These are phyloP conservation scores for Castanospermum australe DNA, from an alignment of 306 rosid genomes.

Conservation along the genomic window DNA sequence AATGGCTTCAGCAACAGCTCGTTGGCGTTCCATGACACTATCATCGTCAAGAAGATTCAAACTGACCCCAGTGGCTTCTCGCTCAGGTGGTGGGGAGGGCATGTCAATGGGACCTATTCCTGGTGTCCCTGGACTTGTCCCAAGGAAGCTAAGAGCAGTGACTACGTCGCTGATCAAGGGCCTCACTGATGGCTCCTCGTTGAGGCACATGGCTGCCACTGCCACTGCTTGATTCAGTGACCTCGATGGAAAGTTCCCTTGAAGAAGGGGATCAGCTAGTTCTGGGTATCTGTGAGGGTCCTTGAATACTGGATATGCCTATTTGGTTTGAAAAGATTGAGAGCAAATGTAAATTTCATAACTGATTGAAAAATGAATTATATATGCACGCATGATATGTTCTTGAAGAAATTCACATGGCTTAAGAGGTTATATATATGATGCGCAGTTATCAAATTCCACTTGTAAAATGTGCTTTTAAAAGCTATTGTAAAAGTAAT, in stretches of 20 bases:
- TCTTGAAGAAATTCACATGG: neutral
- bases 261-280: conserved; percentile 68
- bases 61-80: neutral
- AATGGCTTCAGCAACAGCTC: conserved; percentile 84
- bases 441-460: neutral
- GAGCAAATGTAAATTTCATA: neutral
- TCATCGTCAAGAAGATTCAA: conserved; percentile 35
- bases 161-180: conserved; percentile 85
- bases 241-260: conserved; percentile 52
- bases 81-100: conserved; percentile 35
- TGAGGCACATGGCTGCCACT: conserved; percentile 93
- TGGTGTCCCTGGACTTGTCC: conserved; percentile 21
- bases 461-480: neutral
- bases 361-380: neutral
- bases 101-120: neutral
- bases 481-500: neutral
- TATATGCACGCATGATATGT: too few species aligned
- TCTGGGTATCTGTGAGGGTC: conserved; percentile 49
- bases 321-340: neutral
- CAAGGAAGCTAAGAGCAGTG: conserved; percentile 81
- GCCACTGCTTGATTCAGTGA: conserved; percentile 86
- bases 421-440: neutral
- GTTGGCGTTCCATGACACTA: conserved; percentile 47
- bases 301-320: conserved; percentile 79
- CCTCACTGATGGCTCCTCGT: conserved; percentile 74